Percentiles rank a stretch among this genome's conserved stretches.
Conservation (phyloP, 2,329 filamentous ascomycete genomes). For the Lachnellula occidentalis region DNA sequence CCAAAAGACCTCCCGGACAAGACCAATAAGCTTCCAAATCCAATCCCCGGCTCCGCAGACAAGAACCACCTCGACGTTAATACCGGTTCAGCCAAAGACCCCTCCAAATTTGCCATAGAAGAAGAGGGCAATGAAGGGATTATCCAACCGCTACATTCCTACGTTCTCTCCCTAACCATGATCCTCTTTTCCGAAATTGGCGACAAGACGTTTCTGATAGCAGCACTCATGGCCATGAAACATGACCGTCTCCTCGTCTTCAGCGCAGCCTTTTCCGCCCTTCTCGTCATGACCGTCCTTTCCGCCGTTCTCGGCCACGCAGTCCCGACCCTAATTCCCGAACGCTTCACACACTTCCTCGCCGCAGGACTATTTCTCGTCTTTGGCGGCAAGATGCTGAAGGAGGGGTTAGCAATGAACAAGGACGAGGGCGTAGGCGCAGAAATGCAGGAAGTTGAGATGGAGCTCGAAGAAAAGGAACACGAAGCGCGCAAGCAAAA, state of each 20-base stretch:
- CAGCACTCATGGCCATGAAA: conserved; percentile 98
- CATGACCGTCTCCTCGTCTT: conserved; percentile 92
- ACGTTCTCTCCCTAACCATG: conserved; percentile 90
- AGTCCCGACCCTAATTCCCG: conserved; percentile 82
- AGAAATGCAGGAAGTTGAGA: conserved; percentile 96
- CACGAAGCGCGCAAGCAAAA: conserved; percentile 63
- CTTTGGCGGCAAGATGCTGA: conserved; percentile 78
- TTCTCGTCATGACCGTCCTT: conserved; percentile 90
- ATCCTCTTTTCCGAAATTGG: conserved; percentile 95
- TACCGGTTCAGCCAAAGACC: conserved; percentile 36
- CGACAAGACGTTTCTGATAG: conserved; percentile 97
- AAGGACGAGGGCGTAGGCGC: conserved; percentile 87
- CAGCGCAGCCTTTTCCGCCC: conserved; percentile 84
- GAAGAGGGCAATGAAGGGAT: conserved; percentile 51
- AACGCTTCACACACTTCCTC: conserved; percentile 82
- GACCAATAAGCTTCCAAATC: conserved; percentile 68
- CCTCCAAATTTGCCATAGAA: conserved; percentile 30
- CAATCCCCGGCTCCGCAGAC: conserved; percentile 59
- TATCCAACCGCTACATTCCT: conserved; percentile 80
- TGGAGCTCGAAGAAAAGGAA: conserved; percentile 91
- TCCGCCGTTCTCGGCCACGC: conserved; percentile 91
- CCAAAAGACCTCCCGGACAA: conserved; percentile 74
- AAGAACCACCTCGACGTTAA: conserved; percentile 57
- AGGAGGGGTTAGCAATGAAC: conserved; percentile 84
- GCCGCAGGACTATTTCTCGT: conserved; percentile 82